These are phyloP conservation scores for Fraxinus angustifolia DNA, from an alignment of 305 asterid genomes.

Conservation along the genomic window DNA sequence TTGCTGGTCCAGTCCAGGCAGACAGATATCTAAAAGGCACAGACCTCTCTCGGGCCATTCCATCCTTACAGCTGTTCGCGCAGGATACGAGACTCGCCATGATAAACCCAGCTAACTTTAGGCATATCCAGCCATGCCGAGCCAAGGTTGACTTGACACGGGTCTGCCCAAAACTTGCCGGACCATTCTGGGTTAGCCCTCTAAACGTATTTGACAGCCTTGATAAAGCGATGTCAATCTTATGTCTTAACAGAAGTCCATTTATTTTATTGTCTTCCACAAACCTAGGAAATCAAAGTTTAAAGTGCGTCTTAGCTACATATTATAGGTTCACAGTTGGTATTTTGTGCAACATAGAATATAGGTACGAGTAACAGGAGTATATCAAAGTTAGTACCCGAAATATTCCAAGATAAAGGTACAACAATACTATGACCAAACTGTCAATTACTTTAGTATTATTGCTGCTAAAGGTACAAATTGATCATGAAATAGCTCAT, in stretches of 20 bases:
- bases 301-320: background rate
- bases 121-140: background rate
- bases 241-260: background rate
- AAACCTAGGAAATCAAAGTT: background rate
- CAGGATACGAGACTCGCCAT: background rate
- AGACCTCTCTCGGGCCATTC: background rate
- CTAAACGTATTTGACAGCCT: background rate
- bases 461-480: constrained; percentile 23
- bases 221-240: background rate
- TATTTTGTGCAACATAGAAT: background rate
- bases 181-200: background rate
- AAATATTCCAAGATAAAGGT: background rate
- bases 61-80: background rate
- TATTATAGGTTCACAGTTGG: background rate
- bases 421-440: background rate
- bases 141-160: background rate
- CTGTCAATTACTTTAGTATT: constrained; percentile 23
- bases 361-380: background rate
- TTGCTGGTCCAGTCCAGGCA: background rate
- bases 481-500: background rate
- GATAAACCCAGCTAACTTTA: background rate
- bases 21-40: background rate
- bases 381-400: background rate
- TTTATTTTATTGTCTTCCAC: background rate
- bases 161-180: background rate